These are phyloP conservation scores for Kickxella alabastrina DNA, from an alignment of 192 early-diverging fungal species.

Conservation along the genomic window DNA sequence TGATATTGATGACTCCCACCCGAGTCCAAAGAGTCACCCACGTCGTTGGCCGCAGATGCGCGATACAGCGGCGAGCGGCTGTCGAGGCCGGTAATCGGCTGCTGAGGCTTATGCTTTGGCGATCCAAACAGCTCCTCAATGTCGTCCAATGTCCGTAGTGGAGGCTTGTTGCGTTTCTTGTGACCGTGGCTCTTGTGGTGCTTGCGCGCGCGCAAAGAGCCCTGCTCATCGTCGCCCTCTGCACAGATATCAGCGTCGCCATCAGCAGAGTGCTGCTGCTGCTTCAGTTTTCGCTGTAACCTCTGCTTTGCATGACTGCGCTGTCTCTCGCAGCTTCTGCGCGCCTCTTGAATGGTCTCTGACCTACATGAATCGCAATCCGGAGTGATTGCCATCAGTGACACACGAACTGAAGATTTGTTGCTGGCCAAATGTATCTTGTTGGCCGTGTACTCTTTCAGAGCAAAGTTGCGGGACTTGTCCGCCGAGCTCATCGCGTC, in stretches of 20 bases:
- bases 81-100: neutral
- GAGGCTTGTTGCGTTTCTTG: slow-evolving; percentile 1
- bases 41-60: neutral
- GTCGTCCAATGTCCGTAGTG: slow-evolving; percentile 25
- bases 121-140: slow-evolving; percentile 20
- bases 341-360: slow-evolving; percentile 17
- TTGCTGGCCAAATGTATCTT: slow-evolving; percentile 36
- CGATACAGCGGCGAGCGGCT: neutral
- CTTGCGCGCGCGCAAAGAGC: neutral
- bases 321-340: slow-evolving; percentile 10
- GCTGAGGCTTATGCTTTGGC: slow-evolving; percentile 4
- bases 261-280: slow-evolving; percentile 9
- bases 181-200: slow-evolving; percentile 20
- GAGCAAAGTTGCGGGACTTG: slow-evolving; percentile 22
- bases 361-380: slow-evolving; percentile 37
- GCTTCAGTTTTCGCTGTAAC: no score
- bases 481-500: slow-evolving; percentile 1
- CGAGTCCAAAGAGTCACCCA: neutral
- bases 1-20: neutral
- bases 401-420: slow-evolving; percentile 35
- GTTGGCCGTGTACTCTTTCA: slow-evolving; percentile 38
- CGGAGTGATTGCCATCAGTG: slow-evolving; percentile 44
- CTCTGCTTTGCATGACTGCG: slow-evolving; percentile 1
- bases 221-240: neutral
- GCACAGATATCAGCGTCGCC: neutral